Evolutionary conservation across 148 eudicot genomes (phyloP), one percentile per base, ranked within the genome.

Genomic region (Diospyros lotus): DNA sequence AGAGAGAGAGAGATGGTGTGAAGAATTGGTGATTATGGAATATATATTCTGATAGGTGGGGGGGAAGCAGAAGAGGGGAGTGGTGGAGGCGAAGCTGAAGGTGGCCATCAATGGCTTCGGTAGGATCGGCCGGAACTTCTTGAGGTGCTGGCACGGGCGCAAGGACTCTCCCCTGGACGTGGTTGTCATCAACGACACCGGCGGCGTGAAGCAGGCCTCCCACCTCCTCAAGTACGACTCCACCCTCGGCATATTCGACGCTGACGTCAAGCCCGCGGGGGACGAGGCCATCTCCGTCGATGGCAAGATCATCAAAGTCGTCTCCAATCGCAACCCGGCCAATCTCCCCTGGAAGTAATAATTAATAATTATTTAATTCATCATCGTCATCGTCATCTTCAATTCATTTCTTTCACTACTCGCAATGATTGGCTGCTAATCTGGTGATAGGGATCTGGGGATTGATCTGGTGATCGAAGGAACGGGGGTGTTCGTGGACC

Each of bases 201-300:
- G 99, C 4, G 99, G 99, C 66, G 94, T 92, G 59, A 95, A 95
- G 82, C 97, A 92, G 73, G 99, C 99, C 42, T 90, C 99, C 48
- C 99, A 95, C 89, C 96, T 95, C 51, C 96, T 95, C 81, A 95
- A 95, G 80, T 95, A 95, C 72, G 99, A 95, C 77, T 95, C 99
- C 72, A 95, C 94, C 74, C 96, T 95, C 68, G 99, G 99, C 13
- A 95, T 84, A 61, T 95, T 95, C 17, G 99, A 95, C 0, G 99
- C 99, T 5, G 96, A 90, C 52, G 99, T 95, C 80, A 92, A 88
- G 81, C 94, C 99, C 6, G 88, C 77, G 1, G 99, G 97, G 2
- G 80, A 78, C 6, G 84, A 86, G 62, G 91, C 78, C 59, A 92
- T 95, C 75, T 95, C 99, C 2, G 99, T 95, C 44, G 99, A 95